Base-by-base conservation (phyloP, 1,284 basidiomycete genomes). In the Cystobasidium pallidum region DNA sequence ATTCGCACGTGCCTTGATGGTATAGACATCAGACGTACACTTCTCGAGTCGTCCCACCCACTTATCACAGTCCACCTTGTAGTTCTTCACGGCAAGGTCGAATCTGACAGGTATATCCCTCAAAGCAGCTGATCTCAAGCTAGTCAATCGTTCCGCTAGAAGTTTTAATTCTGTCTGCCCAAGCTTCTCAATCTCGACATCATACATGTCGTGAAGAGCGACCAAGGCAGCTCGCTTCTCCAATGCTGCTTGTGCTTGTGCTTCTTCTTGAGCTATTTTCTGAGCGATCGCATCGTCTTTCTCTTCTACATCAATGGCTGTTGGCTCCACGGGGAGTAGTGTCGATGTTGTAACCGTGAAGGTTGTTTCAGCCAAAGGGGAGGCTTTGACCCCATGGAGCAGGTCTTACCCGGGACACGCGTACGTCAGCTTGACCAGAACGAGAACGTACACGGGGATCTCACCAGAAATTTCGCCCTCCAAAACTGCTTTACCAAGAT, bases 151-250 rank as follows among this genome's bases (percentile, higher is more conserved):
- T 4, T 71, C 55, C 28, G 75, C 66, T 52, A 78, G 71, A 1
- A 77, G 73, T 1, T 55, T 65, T n/a, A 75, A 66, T 39, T 78
- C 75, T 11, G 70, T 66, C 41, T 75, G 71, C 1, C 76, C 78
- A 21, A 78, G 75, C 19, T 74, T 62, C 32, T 74, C 63, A 26
- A 78, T 76, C 30, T 78, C 76, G 3, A 64, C 51, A 59, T 78
- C 76, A 73, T 76, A 78, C 36, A 74, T 43, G 10, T 74, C 55
- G 36, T 75, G 75, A n/a, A 75, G 74, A 13, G 72, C 43, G 34
- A 74, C 72, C 62, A 78, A 73, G 3, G 75, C 72, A 10, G 58
- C 54, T 26, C 77, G 75, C 72, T 78, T 78, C 55, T 76, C 75
- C 32, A 75, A 75, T 19, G 49, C 65, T n/a, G 54, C 28, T 4